These are phyloP conservation scores for Zygotorulaspora chibaensis DNA, from an alignment of 805 yeast species.

Conservation along the genomic window DNA sequence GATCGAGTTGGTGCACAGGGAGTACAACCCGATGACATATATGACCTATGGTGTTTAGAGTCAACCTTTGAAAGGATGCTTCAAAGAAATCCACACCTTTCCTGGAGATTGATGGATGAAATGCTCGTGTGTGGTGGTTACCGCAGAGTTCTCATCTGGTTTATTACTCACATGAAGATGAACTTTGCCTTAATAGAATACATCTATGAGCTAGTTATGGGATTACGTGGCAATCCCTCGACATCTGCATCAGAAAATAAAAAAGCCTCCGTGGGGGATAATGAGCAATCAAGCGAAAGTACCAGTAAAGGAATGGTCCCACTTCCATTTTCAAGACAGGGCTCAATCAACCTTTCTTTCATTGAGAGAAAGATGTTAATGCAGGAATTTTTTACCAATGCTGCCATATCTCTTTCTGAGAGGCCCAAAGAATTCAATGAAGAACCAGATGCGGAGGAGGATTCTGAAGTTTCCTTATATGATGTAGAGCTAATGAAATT, in stretches of 20 bases:
- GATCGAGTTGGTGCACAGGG: constrained; percentile 1
- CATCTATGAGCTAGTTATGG: constrained; percentile 55
- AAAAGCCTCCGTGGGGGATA: constrained; percentile 2
- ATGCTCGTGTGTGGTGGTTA: constrained; percentile 64
- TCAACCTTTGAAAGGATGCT: constrained; percentile 50
- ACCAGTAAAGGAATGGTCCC: constrained; percentile 5
- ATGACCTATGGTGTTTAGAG: constrained; percentile 43
- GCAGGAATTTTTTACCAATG: constrained; percentile 64
- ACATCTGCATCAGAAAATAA: constrained; percentile 7
- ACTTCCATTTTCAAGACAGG: constrained; percentile 51
- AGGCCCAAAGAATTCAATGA: constrained; percentile 30
- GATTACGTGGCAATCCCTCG: constrained; percentile 45
- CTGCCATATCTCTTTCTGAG: constrained; percentile 41
- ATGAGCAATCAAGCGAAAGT: constrained; percentile 9
- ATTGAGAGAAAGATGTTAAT: constrained; percentile 63
- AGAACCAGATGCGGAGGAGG: constrained; percentile 13
- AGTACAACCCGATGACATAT: constrained; percentile 48
- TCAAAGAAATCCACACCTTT: constrained; percentile 47
- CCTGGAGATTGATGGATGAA: constrained; percentile 61
- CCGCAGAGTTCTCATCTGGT: constrained; percentile 63
- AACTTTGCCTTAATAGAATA: constrained; percentile 56
- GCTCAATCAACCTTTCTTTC: constrained; percentile 48
- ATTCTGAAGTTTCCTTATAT: constrained; percentile 32
- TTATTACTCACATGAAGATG: constrained; percentile 56
- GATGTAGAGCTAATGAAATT: constrained; percentile 45